Evolutionary conservation across 2,329 filamentous ascomycete genomes (phyloP).

Genomic region (Fusarium heterosporum): DNA sequence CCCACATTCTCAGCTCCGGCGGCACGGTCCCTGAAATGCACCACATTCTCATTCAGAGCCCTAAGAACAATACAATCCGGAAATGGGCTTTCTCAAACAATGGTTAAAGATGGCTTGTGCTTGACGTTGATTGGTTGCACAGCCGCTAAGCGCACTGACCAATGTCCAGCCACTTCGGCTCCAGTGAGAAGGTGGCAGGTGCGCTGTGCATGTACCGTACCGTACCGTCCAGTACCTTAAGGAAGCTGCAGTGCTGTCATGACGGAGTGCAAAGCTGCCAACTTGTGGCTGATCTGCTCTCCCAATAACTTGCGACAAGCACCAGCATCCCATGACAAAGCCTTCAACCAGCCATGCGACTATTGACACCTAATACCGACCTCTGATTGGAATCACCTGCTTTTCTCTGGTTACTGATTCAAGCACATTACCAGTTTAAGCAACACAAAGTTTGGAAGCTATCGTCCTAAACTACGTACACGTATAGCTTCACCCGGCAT

Average conservation of each 20-base stretch:
- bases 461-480: conserved; percentile 6
- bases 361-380: not conserved
- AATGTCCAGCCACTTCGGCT: conserved; percentile 24
- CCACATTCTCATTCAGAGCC: conserved; percentile 26
- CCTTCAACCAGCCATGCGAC: conserved; percentile 13
- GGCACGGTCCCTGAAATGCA: conserved; percentile 16
- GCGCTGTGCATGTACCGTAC: not conserved
- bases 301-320: conserved; percentile 31
- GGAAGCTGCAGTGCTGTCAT: conserved; percentile 30
- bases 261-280: conserved; percentile 43
- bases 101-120: conserved; percentile 23
- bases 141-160: conserved; percentile 37
- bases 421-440: not conserved
- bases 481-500: conserved; percentile 29
- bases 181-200: conserved; percentile 14
- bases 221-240: not conserved
- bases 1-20: conserved; percentile 12
- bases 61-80: conserved; percentile 4
- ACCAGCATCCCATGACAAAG: conserved; percentile 32
- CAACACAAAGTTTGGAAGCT: conserved; percentile 4
- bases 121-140: conserved; percentile 37
- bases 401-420: not conserved
- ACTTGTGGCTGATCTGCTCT: conserved; percentile 39
- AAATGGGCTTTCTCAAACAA: conserved; percentile 7
- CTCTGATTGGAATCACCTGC: not conserved